These are phyloP conservation scores for Pinus tabuliformis DNA, from an alignment of 75 land plant species.

Conservation along the genomic window DNA sequence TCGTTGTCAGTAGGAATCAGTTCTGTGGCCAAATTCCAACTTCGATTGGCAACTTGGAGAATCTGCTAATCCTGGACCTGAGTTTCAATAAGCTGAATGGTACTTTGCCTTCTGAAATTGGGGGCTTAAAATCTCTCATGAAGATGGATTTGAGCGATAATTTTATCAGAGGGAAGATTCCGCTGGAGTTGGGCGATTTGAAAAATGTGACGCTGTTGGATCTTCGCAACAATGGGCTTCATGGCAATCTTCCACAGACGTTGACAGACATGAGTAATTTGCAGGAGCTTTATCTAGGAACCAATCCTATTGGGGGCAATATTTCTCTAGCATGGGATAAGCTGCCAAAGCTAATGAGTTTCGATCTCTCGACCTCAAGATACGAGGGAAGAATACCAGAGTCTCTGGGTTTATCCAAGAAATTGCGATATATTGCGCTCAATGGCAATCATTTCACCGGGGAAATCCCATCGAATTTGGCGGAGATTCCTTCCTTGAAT, in stretches of 20 bases:
- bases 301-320: slow-evolving; percentile 12
- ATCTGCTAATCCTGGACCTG: slow-evolving; percentile 7
- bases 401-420: neutral
- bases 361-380: slow-evolving; percentile 2
- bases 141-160: neutral
- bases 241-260: slow-evolving; percentile 20
- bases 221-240: slow-evolving; percentile 29
- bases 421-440: neutral
- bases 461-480: neutral
- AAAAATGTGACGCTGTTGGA: slow-evolving; percentile 47
- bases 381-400: slow-evolving; percentile 2
- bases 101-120: neutral
- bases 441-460: neutral
- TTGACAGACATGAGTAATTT: slow-evolving; percentile 28
- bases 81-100: neutral
- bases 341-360: neutral
- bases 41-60: slow-evolving; percentile 5
- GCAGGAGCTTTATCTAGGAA: slow-evolving; percentile 13
- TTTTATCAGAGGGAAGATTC: neutral
- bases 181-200: slow-evolving; percentile 17
- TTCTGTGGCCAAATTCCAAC: slow-evolving; percentile 8
- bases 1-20: slow-evolving; percentile 5
- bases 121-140: neutral
- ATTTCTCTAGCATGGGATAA: slow-evolving; percentile 6
- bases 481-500: neutral